These are phyloP conservation scores for Crithidia mellificae DNA, from an alignment of 208 protist species.

Conservation along the genomic window DNA sequence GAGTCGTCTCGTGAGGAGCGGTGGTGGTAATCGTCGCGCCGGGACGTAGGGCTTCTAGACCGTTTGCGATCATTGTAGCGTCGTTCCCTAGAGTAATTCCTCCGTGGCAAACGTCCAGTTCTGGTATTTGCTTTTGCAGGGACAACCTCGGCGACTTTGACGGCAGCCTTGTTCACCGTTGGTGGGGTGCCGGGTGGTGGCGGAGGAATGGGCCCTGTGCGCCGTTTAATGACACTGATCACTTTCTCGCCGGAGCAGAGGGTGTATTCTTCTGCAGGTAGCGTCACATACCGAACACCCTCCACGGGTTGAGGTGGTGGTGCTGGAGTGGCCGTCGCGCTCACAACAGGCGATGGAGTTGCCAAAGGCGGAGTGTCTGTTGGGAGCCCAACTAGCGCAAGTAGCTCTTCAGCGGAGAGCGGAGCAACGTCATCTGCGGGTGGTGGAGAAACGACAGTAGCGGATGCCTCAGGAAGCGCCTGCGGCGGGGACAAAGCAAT, in stretches of 20 bases:
- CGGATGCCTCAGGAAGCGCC: neutral
- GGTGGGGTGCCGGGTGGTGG: slow-evolving; percentile 69
- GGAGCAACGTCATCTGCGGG: slow-evolving; percentile 17
- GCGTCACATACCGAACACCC: slow-evolving; percentile 43
- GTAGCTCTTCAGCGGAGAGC: slow-evolving; percentile 54
- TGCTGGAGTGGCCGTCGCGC: slow-evolving; percentile 6
- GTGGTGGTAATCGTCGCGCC: neutral
- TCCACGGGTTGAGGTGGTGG: slow-evolving; percentile 16
- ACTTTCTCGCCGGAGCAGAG: slow-evolving; percentile 68
- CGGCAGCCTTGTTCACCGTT: slow-evolving; percentile 32
- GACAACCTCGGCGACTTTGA: neutral
- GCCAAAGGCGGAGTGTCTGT: slow-evolving; percentile 6
- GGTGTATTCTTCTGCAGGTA: slow-evolving; percentile 77
- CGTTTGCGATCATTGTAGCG: neutral
- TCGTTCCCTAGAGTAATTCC: neutral
- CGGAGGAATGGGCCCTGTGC: slow-evolving; percentile 59
- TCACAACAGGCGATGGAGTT: slow-evolving; percentile 7
- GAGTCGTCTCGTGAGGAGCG: slow-evolving; percentile 5
- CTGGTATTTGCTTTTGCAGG: neutral
- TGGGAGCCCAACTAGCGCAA: slow-evolving; percentile 60
- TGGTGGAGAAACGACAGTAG: neutral
- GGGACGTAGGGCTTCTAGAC: slow-evolving; percentile 11
- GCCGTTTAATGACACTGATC: slow-evolving; percentile 54
- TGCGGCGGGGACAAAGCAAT: neutral
- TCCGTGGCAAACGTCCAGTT: neutral